Evolutionary conservation across 2,329 filamentous ascomycete genomes (phyloP).

Genomic region (Exophiala aquamarina): DNA sequence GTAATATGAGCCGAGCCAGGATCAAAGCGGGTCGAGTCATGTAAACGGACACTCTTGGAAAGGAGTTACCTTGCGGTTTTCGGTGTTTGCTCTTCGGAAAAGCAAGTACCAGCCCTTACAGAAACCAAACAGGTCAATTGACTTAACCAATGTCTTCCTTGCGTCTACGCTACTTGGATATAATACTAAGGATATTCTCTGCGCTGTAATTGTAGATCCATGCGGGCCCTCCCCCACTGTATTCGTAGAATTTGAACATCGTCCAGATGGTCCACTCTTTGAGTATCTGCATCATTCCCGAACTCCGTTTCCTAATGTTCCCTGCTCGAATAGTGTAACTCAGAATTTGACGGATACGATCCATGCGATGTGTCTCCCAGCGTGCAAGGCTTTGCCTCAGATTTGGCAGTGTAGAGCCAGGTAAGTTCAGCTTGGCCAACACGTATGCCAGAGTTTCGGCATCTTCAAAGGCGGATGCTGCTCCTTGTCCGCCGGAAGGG

Average conservation of each 20-base stretch:
- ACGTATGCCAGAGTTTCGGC: constrained; percentile 12
- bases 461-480: constrained; percentile 14
- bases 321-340: constrained; percentile 4
- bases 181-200: constrained; percentile 1
- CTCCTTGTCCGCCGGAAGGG: constrained; percentile 15
- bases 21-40: too few relatives aligned
- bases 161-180: background rate
- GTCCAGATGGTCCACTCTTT: constrained; percentile 9
- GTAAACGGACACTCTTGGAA: too few relatives aligned
- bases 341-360: constrained; percentile 4
- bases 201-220: constrained; percentile 8
- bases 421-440: constrained; percentile 1
- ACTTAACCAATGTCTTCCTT: too few relatives aligned
- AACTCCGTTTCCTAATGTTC: constrained; percentile 4
- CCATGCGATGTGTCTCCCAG: constrained; percentile 5
- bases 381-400: background rate
- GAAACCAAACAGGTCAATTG: too few relatives aligned
- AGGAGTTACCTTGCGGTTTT: too few relatives aligned
- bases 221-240: constrained; percentile 1
- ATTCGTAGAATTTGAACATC: constrained; percentile 6
- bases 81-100: too few relatives aligned
- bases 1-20: too few relatives aligned
- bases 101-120: too few relatives aligned
- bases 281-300: constrained; percentile 1
- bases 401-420: background rate